Base-by-base conservation (phyloP, 140 eudicot species). In the Ambrosia hybrid region DNA sequence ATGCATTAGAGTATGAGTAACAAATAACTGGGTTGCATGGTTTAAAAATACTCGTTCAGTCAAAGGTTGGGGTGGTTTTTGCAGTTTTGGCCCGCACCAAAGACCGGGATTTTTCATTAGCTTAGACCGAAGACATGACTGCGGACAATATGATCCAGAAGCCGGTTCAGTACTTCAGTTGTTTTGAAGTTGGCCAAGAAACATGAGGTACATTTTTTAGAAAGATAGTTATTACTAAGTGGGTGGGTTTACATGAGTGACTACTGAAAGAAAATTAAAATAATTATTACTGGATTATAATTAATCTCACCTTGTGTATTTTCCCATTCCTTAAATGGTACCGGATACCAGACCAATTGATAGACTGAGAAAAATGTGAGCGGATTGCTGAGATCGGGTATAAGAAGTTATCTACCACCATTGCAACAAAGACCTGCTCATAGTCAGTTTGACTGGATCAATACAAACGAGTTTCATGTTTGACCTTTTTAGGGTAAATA, bases 331-430 rank as follows among this genome's bases (percentile, higher is more conserved):
- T 90, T 77, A 94, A 84, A 83, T 94, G 94, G 82, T 94, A 94
- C 48, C 97, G 87, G 68, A 94, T 94, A 71, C 99, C 99, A 57
- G 99, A 94, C 99, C 99, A 94, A 65, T 94, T 85, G 73, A 94
- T 94, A 16, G 97, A 94, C 74, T 87, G 99, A 59, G 94, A 87
- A 71, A 89, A 86, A 89, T 92, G 95, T 15, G 98, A 92, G 2
- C 96, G 91, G 48, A 89, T 12, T 53, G 98, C 96, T 7, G 98
- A 92, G 38, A 92, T 64, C 15, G 98, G 96, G 80, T 92, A 92
- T 57, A 92, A 79, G 48, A 89, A 89, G 70, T 93, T 94, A 78
- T 90, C 99, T 75, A 94, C 97, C 83, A 94, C 83, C 97, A 94
- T 90, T 65, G 99, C 96, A 46, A 88, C 74, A 67, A 94, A 94